Evolutionary conservation across 192 early-diverging fungal genomes (phyloP).

Genomic region (Mortierella claussenii): DNA sequence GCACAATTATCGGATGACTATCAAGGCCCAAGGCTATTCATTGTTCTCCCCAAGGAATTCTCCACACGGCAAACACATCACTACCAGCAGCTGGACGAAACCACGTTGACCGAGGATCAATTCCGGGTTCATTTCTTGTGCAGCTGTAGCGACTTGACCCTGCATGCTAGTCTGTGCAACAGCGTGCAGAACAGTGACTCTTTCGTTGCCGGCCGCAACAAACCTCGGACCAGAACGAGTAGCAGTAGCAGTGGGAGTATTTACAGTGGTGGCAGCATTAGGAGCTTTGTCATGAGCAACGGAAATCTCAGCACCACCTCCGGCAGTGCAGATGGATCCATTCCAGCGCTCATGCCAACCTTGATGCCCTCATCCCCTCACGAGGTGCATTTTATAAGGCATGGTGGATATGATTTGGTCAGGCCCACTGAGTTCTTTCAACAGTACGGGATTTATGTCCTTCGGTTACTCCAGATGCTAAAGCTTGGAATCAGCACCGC

Average conservation of each 20-base stretch:
- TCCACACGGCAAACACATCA: not conserved
- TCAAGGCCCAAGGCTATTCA: not conserved
- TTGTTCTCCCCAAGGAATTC: not conserved
- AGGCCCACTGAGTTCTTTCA: not conserved
- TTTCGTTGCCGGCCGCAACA: not conserved
- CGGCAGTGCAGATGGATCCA: not conserved
- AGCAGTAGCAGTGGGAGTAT: not conserved
- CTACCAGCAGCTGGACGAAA: not conserved
- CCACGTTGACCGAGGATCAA: not conserved
- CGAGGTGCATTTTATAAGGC: not conserved
- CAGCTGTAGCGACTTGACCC: not conserved
- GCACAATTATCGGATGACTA: not conserved
- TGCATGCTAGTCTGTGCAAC: not conserved
- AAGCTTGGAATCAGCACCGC: not conserved
- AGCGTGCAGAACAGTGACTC: not conserved
- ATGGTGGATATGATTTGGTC: not conserved
- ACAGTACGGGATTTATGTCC: not conserved
- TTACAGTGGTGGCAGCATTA: not conserved
- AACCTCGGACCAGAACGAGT: not conserved
- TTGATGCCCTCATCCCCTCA: not conserved
- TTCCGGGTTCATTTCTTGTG: not conserved
- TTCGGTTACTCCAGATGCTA: not conserved
- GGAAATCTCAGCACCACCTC: not conserved
- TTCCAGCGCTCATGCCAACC: not conserved
- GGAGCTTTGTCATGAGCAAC: not conserved